phyloP scores from a whole-genome alignment of 2,329 filamentous ascomycete genomes.

The Epichloe hybrida region DNA sequence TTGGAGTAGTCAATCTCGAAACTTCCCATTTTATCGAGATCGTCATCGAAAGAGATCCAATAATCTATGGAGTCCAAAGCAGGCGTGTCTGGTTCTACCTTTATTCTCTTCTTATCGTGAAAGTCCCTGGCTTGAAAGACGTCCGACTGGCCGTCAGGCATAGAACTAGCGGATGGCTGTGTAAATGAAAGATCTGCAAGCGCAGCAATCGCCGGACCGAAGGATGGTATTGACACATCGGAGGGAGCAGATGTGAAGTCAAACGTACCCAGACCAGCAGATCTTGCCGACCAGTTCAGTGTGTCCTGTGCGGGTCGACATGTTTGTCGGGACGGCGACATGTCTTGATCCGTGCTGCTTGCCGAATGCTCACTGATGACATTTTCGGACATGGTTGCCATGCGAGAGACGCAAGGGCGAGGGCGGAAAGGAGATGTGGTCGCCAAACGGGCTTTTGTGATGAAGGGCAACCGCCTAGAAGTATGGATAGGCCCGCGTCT shows the following conservation, averaged over 20 bases:
- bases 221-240: slow-evolving; percentile 14
- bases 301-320: slow-evolving; percentile 5
- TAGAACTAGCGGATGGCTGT: slow-evolving; percentile 14
- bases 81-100: slow-evolving; percentile 27
- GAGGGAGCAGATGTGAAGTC: slow-evolving; percentile 15
- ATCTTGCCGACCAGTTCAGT: slow-evolving; percentile 5
- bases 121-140: slow-evolving; percentile 16
- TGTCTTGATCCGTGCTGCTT: slow-evolving; percentile 2
- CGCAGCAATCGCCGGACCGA: slow-evolving; percentile 16
- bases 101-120: slow-evolving; percentile 35
- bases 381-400: slow-evolving; percentile 3
- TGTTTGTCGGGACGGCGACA: slow-evolving; percentile 2
- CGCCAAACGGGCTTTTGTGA: neutral
- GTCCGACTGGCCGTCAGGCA: slow-evolving; percentile 12
- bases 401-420: neutral
- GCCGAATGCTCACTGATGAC: slow-evolving; percentile 1
- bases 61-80: slow-evolving; percentile 38
- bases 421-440: neutral
- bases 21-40: slow-evolving; percentile 24
- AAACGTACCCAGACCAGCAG: slow-evolving; percentile 5
- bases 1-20: slow-evolving; percentile 31
- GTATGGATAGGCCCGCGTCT: neutral
- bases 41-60: slow-evolving; percentile 39
- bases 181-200: slow-evolving; percentile 20
- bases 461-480: neutral